Percentiles rank a stretch among this genome's conserved stretches.
Conservation (phyloP, 805 yeast genomes). For the Kluyveromyces aestuarii region DNA sequence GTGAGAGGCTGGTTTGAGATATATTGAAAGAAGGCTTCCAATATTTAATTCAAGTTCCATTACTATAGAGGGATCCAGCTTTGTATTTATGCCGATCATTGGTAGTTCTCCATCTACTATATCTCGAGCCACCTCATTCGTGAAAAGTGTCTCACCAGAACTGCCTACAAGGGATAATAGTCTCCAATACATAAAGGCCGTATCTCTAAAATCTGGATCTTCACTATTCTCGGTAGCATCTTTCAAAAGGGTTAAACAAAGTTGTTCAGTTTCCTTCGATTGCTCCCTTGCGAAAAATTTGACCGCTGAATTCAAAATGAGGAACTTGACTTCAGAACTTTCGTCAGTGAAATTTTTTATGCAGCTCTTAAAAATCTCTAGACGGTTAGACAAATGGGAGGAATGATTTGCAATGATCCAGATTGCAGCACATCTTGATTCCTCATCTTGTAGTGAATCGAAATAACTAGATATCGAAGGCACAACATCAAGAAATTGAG, state of each 20-base stretch:
- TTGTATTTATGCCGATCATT: slow-evolving; percentile 57
- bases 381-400: slow-evolving; percentile 30
- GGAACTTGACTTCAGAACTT: slow-evolving; percentile 62
- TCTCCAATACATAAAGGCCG: slow-evolving; percentile 84
- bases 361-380: slow-evolving; percentile 27
- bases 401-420: slow-evolving; percentile 82
- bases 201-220: slow-evolving; percentile 79
- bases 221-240: slow-evolving; percentile 64
- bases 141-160: slow-evolving; percentile 28
- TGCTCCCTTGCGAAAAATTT: slow-evolving; percentile 58
- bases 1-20: slow-evolving; percentile 72
- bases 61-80: slow-evolving; percentile 55
- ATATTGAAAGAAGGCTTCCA: slow-evolving; percentile 76
- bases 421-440: slow-evolving; percentile 64
- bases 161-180: slow-evolving; percentile 38
- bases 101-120: slow-evolving; percentile 60
- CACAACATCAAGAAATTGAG: slow-evolving; percentile 38
- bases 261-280: slow-evolving; percentile 37
- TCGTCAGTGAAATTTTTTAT: slow-evolving; percentile 45
- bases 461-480: slow-evolving; percentile 34
- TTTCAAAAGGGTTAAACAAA: slow-evolving; percentile 52
- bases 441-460: slow-evolving; percentile 61
- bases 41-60: slow-evolving; percentile 79
- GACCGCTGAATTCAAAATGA: slow-evolving; percentile 64
- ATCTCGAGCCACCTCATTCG: slow-evolving; percentile 33